These are phyloP conservation scores for Stachybotrys chlorohalonatus DNA, from an alignment of 2,329 filamentous ascomycete species.

Conservation along the genomic window DNA sequence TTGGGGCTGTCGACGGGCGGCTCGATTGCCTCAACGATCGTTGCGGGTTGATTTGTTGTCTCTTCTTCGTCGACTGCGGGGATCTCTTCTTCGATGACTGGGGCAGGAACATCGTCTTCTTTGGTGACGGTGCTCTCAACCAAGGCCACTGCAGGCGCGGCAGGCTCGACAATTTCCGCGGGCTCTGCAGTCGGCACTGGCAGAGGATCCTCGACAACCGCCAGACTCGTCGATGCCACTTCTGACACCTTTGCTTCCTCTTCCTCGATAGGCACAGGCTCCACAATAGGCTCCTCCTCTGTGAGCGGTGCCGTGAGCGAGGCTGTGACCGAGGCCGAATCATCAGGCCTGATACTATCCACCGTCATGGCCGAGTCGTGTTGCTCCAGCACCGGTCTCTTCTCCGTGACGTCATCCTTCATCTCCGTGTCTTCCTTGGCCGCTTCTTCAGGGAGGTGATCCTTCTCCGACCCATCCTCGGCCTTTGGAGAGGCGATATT, in stretches of 20 bases:
- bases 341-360: slow-evolving; percentile 27
- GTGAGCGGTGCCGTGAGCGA: not conserved
- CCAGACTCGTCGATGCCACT: not conserved
- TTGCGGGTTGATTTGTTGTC: not conserved
- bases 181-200: not conserved
- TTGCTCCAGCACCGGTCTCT: slow-evolving; percentile 15
- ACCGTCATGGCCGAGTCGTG: slow-evolving; percentile 25
- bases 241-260: not conserved
- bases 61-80: not conserved
- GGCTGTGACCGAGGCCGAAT: slow-evolving; percentile 22
- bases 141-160: too few species aligned
- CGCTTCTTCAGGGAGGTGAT: slow-evolving; percentile 14
- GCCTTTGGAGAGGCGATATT: slow-evolving; percentile 26
- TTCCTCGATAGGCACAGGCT: not conserved
- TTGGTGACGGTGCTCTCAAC: not conserved
- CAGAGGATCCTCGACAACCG: not conserved
- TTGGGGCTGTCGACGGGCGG: not conserved
- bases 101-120: not conserved
- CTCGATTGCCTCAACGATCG: not conserved
- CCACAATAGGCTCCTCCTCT: not conserved
- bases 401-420: slow-evolving; percentile 8
- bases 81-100: not conserved
- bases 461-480: slow-evolving; percentile 14
- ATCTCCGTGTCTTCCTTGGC: slow-evolving; percentile 13
- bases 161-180: not conserved